Percentiles rank a stretch among this genome's conserved stretches.
phyloP scores from a whole-genome alignment of 2,329 filamentous ascomycete genomes.

The Fusarium nelsonii region DNA sequence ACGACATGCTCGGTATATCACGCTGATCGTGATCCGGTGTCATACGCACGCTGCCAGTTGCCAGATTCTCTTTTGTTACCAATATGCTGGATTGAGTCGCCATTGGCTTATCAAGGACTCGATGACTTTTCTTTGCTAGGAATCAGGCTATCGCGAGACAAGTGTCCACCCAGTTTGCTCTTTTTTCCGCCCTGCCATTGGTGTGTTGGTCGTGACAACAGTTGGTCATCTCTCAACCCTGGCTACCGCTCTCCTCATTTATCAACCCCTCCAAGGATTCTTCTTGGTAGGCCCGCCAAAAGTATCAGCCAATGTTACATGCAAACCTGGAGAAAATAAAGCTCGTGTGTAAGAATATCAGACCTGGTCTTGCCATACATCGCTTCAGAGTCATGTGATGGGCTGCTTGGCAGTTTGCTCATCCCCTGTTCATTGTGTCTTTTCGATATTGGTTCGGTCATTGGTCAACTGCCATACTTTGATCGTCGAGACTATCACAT shows the following conservation, averaged over 20 bases:
- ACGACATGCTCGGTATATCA: constrained; percentile 7
- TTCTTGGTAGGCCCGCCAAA: neutral
- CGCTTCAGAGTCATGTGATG: constrained; percentile 12
- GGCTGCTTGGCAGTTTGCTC: neutral
- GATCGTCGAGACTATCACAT: constrained; percentile 36
- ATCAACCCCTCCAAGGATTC: constrained; percentile 3
- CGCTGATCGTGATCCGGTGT: constrained; percentile 20
- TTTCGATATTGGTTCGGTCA: neutral
- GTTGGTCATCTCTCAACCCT: constrained; percentile 7
- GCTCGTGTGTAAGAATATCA: neutral
- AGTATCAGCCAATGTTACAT: constrained; percentile 13
- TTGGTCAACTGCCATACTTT: constrained; percentile 3
- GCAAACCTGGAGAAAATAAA: neutral
- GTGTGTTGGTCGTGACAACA: constrained; percentile 29
- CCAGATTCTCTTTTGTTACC: constrained; percentile 29
- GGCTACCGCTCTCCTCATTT: constrained; percentile 4
- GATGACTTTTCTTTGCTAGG: neutral
- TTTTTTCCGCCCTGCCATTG: constrained; percentile 7
- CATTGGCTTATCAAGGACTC: constrained; percentile 11
- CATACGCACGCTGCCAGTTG: constrained; percentile 1
- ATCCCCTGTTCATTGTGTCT: neutral
- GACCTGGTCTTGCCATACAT: constrained; percentile 7
- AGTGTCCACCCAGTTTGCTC: constrained; percentile 26
- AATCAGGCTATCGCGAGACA: constrained; percentile 21
- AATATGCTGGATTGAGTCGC: constrained; percentile 2